Percentiles rank a stretch among this genome's conserved stretches.
Evolutionary conservation across 202 grass and related monocot genomes (phyloP).

Genomic region (Carex arenaria): DNA sequence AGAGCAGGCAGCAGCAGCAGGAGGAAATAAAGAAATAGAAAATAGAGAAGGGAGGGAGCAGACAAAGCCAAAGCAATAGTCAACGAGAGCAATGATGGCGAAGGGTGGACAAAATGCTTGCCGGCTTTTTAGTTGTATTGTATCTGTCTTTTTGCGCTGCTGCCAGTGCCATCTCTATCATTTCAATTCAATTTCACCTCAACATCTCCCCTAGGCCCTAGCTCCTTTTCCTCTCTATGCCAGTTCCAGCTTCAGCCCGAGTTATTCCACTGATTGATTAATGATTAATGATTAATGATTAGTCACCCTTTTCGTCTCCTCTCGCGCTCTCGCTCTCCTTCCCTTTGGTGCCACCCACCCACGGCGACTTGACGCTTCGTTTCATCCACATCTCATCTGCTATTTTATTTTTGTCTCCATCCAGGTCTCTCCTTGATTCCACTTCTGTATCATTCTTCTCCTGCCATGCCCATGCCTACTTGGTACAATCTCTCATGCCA

Average conservation of each 20-base stretch:
- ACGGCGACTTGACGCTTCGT: slow-evolving; percentile 25
- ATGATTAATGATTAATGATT: no score
- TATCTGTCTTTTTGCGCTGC: slow-evolving; percentile 6
- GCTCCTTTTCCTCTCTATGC: not conserved
- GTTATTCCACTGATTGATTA: no score
- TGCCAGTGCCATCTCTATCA: slow-evolving; percentile 7
- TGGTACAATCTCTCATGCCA: not conserved
- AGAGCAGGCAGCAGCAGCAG: not conserved
- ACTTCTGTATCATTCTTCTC: not conserved
- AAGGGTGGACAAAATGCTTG: not conserved
- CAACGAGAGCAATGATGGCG: slow-evolving; percentile 21
- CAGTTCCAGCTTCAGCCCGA: not conserved
- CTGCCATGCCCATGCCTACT: not conserved
- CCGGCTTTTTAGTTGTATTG: slow-evolving; percentile 21
- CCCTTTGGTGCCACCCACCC: no score
- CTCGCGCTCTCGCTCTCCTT: no score
- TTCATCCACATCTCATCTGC: slow-evolving; percentile 46
- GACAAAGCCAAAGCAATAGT: slow-evolving; percentile 25
- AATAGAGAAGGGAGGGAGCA: not conserved
- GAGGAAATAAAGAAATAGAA: not conserved
- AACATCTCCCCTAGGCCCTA: no score
- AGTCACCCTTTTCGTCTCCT: not conserved
- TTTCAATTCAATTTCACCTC: slow-evolving; percentile 18
- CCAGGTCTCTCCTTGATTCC: slow-evolving; percentile 35
- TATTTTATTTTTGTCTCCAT: slow-evolving; percentile 81